phyloP scores from a whole-genome alignment of 2,329 filamentous ascomycete species.

The Fusarium pilosicola region DNA sequence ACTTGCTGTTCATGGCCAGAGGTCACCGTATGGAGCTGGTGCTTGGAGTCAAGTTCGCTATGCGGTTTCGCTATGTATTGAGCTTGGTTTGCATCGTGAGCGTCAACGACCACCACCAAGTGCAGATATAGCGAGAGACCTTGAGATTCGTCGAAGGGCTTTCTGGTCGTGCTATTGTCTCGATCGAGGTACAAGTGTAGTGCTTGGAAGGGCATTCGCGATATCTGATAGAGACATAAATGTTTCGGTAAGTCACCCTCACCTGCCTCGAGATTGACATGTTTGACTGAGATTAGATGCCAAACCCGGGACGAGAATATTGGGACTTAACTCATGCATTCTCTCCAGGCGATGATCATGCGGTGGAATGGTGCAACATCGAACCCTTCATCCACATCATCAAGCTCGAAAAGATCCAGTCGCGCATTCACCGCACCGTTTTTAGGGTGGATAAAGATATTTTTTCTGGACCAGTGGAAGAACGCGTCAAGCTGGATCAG shows the following conservation, averaged over 20 bases:
- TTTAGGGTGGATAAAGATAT: background rate
- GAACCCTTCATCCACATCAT: background rate
- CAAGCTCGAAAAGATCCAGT: background rate
- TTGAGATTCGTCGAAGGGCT: background rate
- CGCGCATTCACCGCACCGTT: background rate
- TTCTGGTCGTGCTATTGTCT: background rate
- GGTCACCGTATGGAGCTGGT: background rate
- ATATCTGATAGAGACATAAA: background rate
- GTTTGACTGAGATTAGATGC: background rate
- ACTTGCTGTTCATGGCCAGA: background rate
- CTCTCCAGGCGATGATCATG: background rate
- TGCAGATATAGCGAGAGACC: background rate
- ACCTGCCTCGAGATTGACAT: fast-evolving
- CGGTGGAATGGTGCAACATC: background rate
- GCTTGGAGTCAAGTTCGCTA: background rate
- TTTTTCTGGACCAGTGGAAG: background rate
- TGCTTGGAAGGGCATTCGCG: background rate
- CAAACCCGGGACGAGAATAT: background rate
- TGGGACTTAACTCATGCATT: background rate
- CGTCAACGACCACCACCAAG: background rate
- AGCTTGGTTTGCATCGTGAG: background rate
- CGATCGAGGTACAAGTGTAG: background rate
- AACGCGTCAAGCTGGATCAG: background rate
- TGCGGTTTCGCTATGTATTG: background rate
- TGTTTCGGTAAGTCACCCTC: background rate